phyloP scores from a whole-genome alignment of 345 rosid species.

The Syzygium grande region DNA sequence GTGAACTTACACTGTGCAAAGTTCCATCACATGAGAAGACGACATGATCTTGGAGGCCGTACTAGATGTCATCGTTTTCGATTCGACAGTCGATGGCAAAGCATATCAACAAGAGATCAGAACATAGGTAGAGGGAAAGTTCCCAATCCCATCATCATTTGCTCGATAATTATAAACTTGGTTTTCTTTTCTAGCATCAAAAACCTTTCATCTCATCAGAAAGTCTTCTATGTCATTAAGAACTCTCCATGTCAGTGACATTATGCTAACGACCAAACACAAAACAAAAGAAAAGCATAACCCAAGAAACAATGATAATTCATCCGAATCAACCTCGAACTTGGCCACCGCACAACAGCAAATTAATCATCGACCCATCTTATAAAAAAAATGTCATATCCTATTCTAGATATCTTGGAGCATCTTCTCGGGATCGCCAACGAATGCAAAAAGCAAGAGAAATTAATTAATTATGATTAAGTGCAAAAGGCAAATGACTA shows the following conservation, averaged over 20 bases:
- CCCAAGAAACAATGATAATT: neutral
- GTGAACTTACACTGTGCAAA: neutral
- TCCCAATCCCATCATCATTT: neutral
- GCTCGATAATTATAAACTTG: neutral
- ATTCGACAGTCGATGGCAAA: neutral
- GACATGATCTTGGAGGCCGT: neutral
- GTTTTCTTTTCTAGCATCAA: neutral
- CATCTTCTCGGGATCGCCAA: neutral
- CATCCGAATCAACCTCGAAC: neutral
- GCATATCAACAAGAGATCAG: neutral
- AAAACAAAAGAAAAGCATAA: neutral
- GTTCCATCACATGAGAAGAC: neutral
- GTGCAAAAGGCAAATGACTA: neutral
- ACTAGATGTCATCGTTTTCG: neutral
- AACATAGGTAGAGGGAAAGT: neutral
- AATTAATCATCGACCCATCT: neutral
- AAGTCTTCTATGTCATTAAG: neutral
- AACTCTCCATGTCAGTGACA: neutral
- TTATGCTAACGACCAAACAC: neutral
- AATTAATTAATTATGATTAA: neutral
- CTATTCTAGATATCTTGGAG: neutral
- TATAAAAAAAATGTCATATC: neutral
- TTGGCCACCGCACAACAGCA: neutral
- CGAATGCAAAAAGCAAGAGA: neutral
- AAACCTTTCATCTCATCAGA: neutral